Conservation (phyloP, 129 eudicot species). For the Chrysanthemum lavandulifolium region DNA sequence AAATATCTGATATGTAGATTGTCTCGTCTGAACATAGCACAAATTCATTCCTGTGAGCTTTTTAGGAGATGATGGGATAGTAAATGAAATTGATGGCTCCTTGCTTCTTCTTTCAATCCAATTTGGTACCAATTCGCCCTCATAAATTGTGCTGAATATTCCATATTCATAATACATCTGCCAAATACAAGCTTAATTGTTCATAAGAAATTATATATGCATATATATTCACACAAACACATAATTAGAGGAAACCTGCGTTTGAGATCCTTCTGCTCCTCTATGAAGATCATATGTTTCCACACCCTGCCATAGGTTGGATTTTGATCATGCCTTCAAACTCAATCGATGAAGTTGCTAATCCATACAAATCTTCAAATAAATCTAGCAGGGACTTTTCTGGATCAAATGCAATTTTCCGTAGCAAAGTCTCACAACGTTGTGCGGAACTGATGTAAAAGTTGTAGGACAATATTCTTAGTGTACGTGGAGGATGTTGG, state of each 20-base stretch:
- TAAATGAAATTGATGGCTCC: slow-evolving; percentile 16
- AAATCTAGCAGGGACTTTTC: slow-evolving; percentile 15
- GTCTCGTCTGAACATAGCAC: not conserved
- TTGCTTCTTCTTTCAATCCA: not conserved
- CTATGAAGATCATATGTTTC: not conserved
- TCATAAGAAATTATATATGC: not conserved
- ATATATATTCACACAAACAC: not conserved
- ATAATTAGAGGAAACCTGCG: slow-evolving; percentile 11
- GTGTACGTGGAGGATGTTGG: slow-evolving; percentile 16
- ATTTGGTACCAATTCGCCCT: not conserved
- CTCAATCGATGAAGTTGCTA: slow-evolving; percentile 14
- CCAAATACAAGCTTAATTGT: not conserved
- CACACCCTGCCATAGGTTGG: not conserved
- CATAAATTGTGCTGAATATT: slow-evolving; percentile 24
- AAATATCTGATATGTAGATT: too few species aligned
- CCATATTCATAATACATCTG: slow-evolving; percentile 23
- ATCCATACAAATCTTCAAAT: not conserved
- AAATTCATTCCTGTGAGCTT: slow-evolving; percentile 16
- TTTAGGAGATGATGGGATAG: slow-evolving; percentile 17
- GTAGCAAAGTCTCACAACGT: not conserved
- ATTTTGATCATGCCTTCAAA: slow-evolving; percentile 18
- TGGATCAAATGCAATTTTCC: slow-evolving; percentile 8
- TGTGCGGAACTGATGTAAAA: too few species aligned
- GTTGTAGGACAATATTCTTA: not conserved
- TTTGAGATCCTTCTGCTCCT: not conserved